Conservation (phyloP, 192 early-diverging fungal species). For the Backusella circina region DNA sequence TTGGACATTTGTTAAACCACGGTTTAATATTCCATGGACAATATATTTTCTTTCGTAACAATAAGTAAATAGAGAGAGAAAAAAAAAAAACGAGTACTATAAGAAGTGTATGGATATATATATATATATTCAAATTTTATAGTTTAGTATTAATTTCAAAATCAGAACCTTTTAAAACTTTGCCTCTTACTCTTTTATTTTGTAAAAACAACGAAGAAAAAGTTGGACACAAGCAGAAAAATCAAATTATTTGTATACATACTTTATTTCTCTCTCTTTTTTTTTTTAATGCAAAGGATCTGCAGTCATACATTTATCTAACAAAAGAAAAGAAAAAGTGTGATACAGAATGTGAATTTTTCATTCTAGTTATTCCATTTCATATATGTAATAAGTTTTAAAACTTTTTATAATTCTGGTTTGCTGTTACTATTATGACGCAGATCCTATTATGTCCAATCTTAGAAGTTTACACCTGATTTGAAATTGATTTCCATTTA, state of each 20-base stretch:
- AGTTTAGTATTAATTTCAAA: not conserved
- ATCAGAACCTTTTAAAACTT: not conserved
- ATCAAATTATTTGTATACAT: not conserved
- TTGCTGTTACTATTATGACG: not conserved
- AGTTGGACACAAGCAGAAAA: not conserved
- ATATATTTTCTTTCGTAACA: not conserved
- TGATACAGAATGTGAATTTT: not conserved
- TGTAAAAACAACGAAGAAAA: not conserved
- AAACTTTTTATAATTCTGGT: not conserved
- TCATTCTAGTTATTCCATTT: not conserved
- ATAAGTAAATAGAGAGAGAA: not conserved
- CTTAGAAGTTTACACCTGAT: conserved; percentile 6
- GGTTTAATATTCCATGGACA: not conserved
- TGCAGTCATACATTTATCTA: not conserved
- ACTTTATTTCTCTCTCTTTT: not conserved
- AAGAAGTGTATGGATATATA: not conserved
- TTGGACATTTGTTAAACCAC: not conserved
- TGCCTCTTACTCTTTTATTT: not conserved
- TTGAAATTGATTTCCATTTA: conserved; percentile 7
- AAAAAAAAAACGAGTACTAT: not conserved
- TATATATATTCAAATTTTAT: not conserved
- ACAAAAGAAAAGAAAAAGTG: not conserved
- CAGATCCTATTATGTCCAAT: conserved; percentile 4
- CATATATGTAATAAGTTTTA: not conserved
- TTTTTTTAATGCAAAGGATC: not conserved